Evolutionary conservation across 306 rosid genomes (phyloP).

Genomic region (Acacia acuminata): DNA sequence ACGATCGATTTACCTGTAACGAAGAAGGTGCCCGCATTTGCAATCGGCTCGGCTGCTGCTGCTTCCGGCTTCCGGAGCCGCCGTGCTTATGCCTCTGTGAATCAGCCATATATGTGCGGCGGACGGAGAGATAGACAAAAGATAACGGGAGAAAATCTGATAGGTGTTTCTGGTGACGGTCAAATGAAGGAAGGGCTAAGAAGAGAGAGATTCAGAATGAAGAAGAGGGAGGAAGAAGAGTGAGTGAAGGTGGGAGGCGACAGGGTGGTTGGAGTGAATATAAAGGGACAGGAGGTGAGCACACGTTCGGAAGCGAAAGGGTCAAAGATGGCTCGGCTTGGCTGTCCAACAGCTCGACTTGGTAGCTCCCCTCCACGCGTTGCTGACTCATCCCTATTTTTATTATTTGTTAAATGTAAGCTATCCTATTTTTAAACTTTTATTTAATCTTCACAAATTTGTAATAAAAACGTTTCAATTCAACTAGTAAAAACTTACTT

Average conservation of each 20-base stretch:
- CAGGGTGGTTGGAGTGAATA: neutral
- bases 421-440: neutral
- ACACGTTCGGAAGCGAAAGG: conserved; percentile 28
- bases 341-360: conserved; percentile 35
- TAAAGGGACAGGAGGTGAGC: conserved; percentile 17
- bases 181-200: neutral
- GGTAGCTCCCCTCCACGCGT: neutral
- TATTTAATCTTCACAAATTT: neutral
- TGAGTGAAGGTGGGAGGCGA: neutral
- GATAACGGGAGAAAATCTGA: neutral
- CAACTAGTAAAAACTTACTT: too few species aligned
- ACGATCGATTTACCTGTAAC: conserved; percentile 54
- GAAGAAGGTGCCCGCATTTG: conserved; percentile 88
- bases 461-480: too few species aligned
- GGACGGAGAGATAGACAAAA: too few species aligned
- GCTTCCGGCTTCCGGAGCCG: conserved; percentile 14
- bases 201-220: neutral
- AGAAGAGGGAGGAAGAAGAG: neutral
- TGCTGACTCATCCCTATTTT: neutral
- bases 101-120: conserved; percentile 53
- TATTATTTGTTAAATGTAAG: neutral
- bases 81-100: conserved; percentile 26
- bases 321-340: conserved; percentile 14
- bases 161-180: neutral
- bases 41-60: conserved; percentile 65